phyloP scores from a whole-genome alignment of 192 early-diverging fungal species.

The Pilaira anomala region DNA sequence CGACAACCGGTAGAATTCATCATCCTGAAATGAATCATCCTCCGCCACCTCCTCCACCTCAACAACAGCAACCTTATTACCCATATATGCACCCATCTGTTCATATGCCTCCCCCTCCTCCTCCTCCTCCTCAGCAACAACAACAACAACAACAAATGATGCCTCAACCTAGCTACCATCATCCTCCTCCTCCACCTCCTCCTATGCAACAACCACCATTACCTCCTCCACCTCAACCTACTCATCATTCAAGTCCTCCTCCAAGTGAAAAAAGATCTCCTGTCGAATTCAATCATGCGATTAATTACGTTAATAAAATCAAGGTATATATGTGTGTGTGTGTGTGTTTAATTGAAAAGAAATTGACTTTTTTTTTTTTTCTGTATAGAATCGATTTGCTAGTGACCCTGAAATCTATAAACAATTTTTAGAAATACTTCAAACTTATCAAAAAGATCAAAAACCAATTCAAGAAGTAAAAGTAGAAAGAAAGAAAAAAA shows the following conservation, averaged over 20 bases:
- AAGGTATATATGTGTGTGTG: constrained; percentile 55
- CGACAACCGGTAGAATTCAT: constrained; percentile 40
- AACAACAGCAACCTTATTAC: not conserved
- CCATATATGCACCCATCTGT: constrained; percentile 1
- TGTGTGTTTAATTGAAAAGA: no score
- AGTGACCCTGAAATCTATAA: constrained; percentile 95
- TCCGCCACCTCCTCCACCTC: not conserved
- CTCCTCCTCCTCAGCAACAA: constrained; percentile 10
- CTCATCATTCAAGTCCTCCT: constrained; percentile 21
- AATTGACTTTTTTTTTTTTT: not conserved
- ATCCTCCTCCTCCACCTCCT: constrained; percentile 24
- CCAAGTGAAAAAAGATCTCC: constrained; percentile 59
- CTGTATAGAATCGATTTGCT: constrained; percentile 79
- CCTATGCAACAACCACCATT: constrained; percentile 3
- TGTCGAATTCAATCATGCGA: constrained; percentile 97
- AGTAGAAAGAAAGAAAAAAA: not conserved
- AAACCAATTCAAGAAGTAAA: constrained; percentile 91
- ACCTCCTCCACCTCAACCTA: constrained; percentile 18
- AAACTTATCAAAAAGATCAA: constrained; percentile 96
- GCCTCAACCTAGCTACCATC: not conserved
- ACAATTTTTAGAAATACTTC: constrained; percentile 95
- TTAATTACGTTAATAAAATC: constrained; percentile 99
- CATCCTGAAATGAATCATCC: not conserved
- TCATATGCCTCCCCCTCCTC: constrained; percentile 19
- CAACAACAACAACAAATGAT: constrained; percentile 9